Evolutionary conservation across 345 rosid species (phyloP), one percentile per base, ranked within the genome.

Genomic region (Eucalyptus curtisii): DNA sequence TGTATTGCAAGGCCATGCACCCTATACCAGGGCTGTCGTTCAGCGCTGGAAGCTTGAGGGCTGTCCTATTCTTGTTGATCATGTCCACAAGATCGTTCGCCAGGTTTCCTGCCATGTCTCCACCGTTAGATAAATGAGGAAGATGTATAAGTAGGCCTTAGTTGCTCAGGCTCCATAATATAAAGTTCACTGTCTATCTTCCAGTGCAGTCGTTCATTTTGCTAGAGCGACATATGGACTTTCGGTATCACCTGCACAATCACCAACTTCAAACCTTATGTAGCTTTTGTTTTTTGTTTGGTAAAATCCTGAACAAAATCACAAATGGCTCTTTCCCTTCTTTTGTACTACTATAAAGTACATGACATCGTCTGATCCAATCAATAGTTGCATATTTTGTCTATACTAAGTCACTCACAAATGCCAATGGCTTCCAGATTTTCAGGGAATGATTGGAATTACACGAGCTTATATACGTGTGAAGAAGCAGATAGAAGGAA

Each of bases 1-100:
- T 95, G 90, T 95, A 97, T 90, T 95, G 98, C 89, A 95, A 92
- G 50, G 99, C 98, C 93, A 96, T 95, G 93, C 99, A 97, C 86
- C 96, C 99, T 25, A 97, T 96, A 20, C 99, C 98, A 3, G 98
- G 99, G 88, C 94, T 97, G 87, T 94, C 95, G 30, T 91, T 93
- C 86, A 97, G 93, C 55, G 89, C 89, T 47, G 86, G 90, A 33
- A 97, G 95, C 86, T 95, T 95, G 27, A 88, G 90, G 44, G 96
- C 91, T 55, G 96, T 95, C 88, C 98, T 92, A 86, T 97, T 96
- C 86, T 92, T 89, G 94, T 97, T 97, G 89, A 95, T 94, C 90
- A 97, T 91, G 90, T 94, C 93, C 47, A 97, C 96, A 25, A 97
- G 94, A 88, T 94, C 96, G 76, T 93, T 94, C 33, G 99, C 97